Evolutionary conservation across 202 grass and related monocot species (phyloP).

Genomic region (Saccharum hybrid): DNA sequence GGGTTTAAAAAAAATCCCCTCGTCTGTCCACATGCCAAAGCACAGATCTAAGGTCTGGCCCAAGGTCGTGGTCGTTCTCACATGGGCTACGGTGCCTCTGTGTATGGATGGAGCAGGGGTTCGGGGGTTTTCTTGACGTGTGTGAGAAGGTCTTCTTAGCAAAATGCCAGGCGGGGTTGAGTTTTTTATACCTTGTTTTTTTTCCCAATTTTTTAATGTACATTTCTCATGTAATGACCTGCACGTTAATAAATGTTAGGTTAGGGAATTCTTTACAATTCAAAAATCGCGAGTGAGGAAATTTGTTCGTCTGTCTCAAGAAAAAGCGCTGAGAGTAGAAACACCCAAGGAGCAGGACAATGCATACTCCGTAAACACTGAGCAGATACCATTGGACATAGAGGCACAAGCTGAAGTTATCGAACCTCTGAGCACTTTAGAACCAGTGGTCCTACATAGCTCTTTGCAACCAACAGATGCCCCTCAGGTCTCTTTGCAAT

Average conservation of each 20-base stretch:
- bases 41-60: not conserved
- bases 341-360: slow-evolving; percentile 43
- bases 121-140: not conserved
- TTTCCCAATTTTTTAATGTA: not conserved
- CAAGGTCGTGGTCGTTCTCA: not conserved
- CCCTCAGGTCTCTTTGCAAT: slow-evolving; percentile 25
- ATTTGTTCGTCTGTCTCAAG: slow-evolving; percentile 72
- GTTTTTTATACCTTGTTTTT: not conserved
- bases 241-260: slow-evolving; percentile 44
- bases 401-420: slow-evolving; percentile 46
- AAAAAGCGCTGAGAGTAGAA: slow-evolving; percentile 66
- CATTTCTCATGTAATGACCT: slow-evolving; percentile 28
- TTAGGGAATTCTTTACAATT: slow-evolving; percentile 84
- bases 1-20: not conserved
- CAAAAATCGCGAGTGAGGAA: slow-evolving; percentile 86
- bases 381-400: slow-evolving; percentile 49
- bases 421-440: slow-evolving; percentile 50
- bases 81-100: not conserved
- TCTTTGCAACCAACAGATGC: slow-evolving; percentile 27
- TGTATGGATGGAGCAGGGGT: not conserved
- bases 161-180: not conserved
- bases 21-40: not conserved
- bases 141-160: not conserved
- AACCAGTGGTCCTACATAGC: slow-evolving; percentile 36
- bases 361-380: slow-evolving; percentile 44